Conservation (phyloP, 2,329 filamentous ascomycete species). For the Apiospora saccharicola region DNA sequence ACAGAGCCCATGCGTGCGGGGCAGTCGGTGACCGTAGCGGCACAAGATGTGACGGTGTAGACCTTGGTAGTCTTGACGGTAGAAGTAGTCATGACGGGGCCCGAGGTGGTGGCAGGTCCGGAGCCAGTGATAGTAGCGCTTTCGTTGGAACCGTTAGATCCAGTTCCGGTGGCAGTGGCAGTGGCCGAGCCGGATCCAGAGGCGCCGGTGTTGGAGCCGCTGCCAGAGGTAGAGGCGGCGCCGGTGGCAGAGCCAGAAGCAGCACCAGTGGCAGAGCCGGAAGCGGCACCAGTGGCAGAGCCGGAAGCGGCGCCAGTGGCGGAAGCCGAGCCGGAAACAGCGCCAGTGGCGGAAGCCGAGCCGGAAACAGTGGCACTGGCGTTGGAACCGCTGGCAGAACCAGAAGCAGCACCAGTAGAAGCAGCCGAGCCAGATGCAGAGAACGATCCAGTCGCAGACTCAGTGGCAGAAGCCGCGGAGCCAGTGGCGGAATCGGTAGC, state of each 20-base stretch:
- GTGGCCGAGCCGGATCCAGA: conserved; percentile 28
- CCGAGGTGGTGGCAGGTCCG: background rate
- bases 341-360: background rate
- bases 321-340: no score
- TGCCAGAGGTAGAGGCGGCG: background rate
- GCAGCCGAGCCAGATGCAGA: background rate
- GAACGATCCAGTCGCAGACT: background rate
- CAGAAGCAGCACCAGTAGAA: no score
- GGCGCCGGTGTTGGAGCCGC: conserved; percentile 36
- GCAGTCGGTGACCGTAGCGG: conserved; percentile 46
- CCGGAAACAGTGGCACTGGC: background rate
- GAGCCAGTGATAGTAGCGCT: conserved; percentile 37
- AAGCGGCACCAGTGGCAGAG: background rate
- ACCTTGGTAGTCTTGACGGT: conserved; percentile 44
- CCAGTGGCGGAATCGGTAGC: conserved; percentile 19
- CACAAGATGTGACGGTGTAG: conserved; percentile 44
- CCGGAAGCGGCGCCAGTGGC: background rate
- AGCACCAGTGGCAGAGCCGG: background rate
- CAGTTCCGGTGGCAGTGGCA: conserved; percentile 37
- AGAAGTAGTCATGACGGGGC: conserved; percentile 31
- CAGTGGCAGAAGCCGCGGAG: background rate
- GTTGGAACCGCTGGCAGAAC: background rate
- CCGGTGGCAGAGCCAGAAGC: conserved; percentile 30
- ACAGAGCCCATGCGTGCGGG: conserved; percentile 46
- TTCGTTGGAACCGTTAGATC: no score